Base-by-base conservation (phyloP, 176 grass and related monocot genomes). In the Juncus effusus region DNA sequence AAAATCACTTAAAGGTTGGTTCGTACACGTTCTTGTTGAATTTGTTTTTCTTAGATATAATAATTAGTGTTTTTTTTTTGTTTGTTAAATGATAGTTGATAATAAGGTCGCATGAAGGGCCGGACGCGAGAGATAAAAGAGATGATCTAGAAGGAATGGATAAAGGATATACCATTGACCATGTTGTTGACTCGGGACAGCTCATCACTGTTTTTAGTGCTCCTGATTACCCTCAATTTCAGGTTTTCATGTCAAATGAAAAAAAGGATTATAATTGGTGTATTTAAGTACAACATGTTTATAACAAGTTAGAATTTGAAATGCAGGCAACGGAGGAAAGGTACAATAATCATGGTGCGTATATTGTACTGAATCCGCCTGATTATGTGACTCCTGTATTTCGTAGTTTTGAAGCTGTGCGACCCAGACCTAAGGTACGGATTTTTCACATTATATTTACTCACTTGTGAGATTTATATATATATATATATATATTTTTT, bases 71-170 rank as follows among this genome's bases (percentile, higher is more conserved):
- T 13, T 40, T n/a, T 82, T 83, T 62, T 75, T 71, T 51, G 66
- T 71, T 83, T 79, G 49, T 60, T 77, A 69, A 80, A 86, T 82
- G 60, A 53, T 89, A 99, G 94, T 78, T 99, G 82, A 99, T 99
- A 69, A 93, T 93, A 85, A 99, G 94, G 65, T 99, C 94, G 56
- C 94, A 99, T 80, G 94, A 99, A 84, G 94, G 94, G 52, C 94
- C 94, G 16, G 94, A 99, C 52, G 94, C 94, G 57, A 93, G 94
- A 72, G 83, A 86, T 42, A 99, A 99, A 53, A 76, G 88, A 3
- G 36, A 80, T 47, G 80, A 99, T 69, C 85, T 99, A 36, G 74
- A 74, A 52, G 94, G 78, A 77, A 99, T 99, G 94, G 80, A 93
- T n/a, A 81, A 74, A 64, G 94, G 94, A 16, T 99, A 99, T 72